Percentiles rank a stretch among this genome's conserved stretches.
phyloP scores from a whole-genome alignment of 345 rosid species.

The Chamaenerion angustifolium region DNA sequence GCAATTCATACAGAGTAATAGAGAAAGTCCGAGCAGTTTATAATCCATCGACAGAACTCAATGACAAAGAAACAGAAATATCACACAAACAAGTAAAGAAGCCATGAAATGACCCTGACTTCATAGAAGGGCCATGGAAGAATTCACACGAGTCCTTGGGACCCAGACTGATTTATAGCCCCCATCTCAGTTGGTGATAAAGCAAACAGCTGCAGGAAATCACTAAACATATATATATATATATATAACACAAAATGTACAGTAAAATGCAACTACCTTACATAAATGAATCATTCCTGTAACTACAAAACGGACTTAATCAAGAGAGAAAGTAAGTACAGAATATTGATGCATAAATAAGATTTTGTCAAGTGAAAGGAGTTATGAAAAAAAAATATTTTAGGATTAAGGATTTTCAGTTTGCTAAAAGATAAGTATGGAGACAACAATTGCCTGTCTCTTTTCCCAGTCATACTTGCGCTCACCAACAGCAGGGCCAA shows the following conservation, averaged over 20 bases:
- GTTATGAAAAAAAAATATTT: neutral
- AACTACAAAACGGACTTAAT: no score
- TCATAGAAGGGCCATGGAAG: constrained; percentile 87
- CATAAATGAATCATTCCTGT: no score
- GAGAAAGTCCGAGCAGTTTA: neutral
- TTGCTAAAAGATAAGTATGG: neutral
- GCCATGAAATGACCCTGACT: constrained; percentile 37
- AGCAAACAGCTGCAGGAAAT: constrained; percentile 57
- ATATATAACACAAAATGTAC: neutral
- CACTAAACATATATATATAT: no score
- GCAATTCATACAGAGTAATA: neutral
- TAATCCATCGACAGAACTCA: neutral
- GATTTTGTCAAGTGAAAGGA: no score
- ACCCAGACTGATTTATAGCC: constrained; percentile 66
- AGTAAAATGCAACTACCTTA: neutral
- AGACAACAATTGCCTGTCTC: constrained; percentile 32
- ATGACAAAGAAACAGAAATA: neutral
- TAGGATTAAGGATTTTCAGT: neutral
- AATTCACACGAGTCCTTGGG: constrained; percentile 59
- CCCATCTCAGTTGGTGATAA: constrained; percentile 85
- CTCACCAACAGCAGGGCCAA: constrained; percentile 66
- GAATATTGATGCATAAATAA: no score
- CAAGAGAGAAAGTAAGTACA: no score
- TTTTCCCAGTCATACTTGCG: constrained; percentile 79
- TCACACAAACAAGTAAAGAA: neutral